phyloP scores from a whole-genome alignment of 2,329 filamentous ascomycete genomes.

The Pseudogymnoascus sp. region DNA sequence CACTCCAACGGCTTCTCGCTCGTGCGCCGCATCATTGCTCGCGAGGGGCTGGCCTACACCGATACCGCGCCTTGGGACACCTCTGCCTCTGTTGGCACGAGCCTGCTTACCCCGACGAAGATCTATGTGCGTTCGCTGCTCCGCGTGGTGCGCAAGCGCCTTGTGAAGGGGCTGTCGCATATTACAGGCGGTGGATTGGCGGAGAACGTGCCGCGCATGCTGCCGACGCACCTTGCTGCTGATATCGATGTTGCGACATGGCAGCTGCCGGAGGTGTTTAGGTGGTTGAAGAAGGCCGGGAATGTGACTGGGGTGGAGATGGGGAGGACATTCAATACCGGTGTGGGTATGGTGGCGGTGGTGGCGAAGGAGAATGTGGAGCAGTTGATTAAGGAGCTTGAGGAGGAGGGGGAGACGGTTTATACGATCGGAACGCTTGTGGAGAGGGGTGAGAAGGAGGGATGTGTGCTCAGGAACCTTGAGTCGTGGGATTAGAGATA shows the following conservation, averaged over 20 bases:
- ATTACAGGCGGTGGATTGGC: slow-evolving; percentile 91
- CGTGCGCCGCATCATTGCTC: slow-evolving; percentile 80
- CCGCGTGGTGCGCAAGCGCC: slow-evolving; percentile 50
- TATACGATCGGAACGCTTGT: slow-evolving; percentile 68
- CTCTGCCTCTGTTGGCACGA: slow-evolving; percentile 58
- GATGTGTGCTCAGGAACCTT: slow-evolving; percentile 57
- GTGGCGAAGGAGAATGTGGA: slow-evolving; percentile 60
- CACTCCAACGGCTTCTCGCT: slow-evolving; percentile 98
- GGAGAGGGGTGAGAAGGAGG: slow-evolving; percentile 45
- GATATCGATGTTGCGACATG: slow-evolving; percentile 73
- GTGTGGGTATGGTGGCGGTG: slow-evolving; percentile 87
- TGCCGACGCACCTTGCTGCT: slow-evolving; percentile 70
- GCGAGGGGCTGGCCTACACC: slow-evolving; percentile 62
- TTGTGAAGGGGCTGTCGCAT: slow-evolving; percentile 89
- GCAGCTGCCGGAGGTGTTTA: slow-evolving; percentile 71
- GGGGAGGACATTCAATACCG: slow-evolving; percentile 89
- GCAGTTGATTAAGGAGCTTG: slow-evolving; percentile 52
- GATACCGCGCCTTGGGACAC: slow-evolving; percentile 70
- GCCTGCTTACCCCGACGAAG: slow-evolving; percentile 78
- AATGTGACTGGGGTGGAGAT: slow-evolving; percentile 73
- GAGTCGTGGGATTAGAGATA: slow-evolving; percentile 24
- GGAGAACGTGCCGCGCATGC: slow-evolving; percentile 92
- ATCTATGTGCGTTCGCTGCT: slow-evolving; percentile 88
- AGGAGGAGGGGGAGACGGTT: slow-evolving; percentile 66
- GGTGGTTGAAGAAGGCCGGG: slow-evolving; percentile 71